These are phyloP conservation scores for Phytophthora crassamura DNA, from an alignment of 352 stramenopile genomes.

Conservation along the genomic window DNA sequence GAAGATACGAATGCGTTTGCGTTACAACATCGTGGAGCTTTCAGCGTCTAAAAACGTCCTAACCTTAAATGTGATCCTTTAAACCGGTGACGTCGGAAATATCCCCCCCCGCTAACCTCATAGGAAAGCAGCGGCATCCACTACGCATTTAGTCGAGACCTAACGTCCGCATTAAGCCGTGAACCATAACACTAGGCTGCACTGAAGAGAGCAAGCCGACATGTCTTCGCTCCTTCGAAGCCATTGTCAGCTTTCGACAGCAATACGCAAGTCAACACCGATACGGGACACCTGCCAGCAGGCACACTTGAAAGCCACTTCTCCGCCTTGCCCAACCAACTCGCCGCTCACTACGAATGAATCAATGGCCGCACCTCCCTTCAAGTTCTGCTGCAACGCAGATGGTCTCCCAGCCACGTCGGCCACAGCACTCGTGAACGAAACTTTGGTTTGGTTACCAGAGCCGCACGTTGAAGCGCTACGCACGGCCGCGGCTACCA, in stretches of 20 bases:
- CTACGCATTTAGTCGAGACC: too few species aligned
- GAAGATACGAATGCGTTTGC: too few species aligned
- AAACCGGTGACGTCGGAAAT: too few species aligned
- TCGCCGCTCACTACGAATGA: neutral
- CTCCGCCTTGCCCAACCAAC: neutral
- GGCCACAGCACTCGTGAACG: neutral
- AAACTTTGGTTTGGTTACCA: neutral
- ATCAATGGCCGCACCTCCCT: neutral
- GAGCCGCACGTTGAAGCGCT: slow-evolving; percentile 1
- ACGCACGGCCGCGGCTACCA: neutral
- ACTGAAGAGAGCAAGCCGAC: too few species aligned
- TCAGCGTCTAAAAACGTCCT: too few species aligned
- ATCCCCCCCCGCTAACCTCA: too few species aligned
- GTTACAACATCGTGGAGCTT: too few species aligned
- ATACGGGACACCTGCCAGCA: slow-evolving; percentile 19
- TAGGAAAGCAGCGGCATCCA: too few species aligned
- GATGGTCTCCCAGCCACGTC: neutral
- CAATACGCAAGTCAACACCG: neutral
- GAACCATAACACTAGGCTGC: too few species aligned
- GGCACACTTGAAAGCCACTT: slow-evolving; percentile 5
- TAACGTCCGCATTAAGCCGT: too few species aligned
- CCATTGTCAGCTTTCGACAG: neutral
- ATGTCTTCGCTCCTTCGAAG: neutral
- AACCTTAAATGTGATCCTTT: too few species aligned
- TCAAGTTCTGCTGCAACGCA: slow-evolving; percentile 1